Evolutionary conservation across 2,329 filamentous ascomycete species (phyloP).

Genomic region (Neofusicoccum sp.): DNA sequence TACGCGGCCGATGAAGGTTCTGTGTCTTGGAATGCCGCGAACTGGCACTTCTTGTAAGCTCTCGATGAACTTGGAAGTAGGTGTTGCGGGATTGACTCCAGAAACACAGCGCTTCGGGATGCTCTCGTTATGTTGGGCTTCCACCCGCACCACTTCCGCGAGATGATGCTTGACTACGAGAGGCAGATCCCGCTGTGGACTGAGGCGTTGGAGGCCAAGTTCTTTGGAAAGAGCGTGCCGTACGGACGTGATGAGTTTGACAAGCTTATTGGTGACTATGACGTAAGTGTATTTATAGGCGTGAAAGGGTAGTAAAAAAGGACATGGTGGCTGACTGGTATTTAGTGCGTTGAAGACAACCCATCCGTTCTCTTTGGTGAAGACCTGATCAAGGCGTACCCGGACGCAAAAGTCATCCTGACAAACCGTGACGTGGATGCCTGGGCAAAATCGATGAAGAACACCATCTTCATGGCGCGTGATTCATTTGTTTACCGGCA

Average conservation of each 20-base stretch:
- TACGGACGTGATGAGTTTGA: conserved; percentile 39
- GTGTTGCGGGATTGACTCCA: no score
- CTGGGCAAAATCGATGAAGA: conserved; percentile 19
- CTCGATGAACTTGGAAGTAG: conserved; percentile 1
- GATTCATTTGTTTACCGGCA: background rate
- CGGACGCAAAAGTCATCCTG: conserved; percentile 28
- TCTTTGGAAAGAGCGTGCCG: conserved; percentile 29
- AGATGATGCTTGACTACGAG: background rate
- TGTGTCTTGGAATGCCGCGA: conserved; percentile 25
- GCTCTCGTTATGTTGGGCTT: background rate
- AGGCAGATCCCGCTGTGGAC: conserved; percentile 30
- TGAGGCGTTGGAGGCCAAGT: conserved; percentile 40
- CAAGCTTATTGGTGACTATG: conserved; percentile 35
- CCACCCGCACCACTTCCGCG: background rate
- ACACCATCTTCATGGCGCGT: conserved; percentile 11
- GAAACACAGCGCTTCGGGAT: conserved; percentile 28
- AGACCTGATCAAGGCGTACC: conserved; percentile 27
- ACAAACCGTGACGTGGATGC: conserved; percentile 19
- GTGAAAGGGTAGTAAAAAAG: no score
- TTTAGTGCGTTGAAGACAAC: no score
- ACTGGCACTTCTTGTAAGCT: conserved; percentile 32
- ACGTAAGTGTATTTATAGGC: background rate
- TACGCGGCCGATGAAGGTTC: background rate
- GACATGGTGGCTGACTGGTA: no score
- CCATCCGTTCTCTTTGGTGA: conserved; percentile 21